These are phyloP conservation scores for Pseudomassariella vexata DNA, from an alignment of 2,329 filamentous ascomycete genomes.

Conservation along the genomic window DNA sequence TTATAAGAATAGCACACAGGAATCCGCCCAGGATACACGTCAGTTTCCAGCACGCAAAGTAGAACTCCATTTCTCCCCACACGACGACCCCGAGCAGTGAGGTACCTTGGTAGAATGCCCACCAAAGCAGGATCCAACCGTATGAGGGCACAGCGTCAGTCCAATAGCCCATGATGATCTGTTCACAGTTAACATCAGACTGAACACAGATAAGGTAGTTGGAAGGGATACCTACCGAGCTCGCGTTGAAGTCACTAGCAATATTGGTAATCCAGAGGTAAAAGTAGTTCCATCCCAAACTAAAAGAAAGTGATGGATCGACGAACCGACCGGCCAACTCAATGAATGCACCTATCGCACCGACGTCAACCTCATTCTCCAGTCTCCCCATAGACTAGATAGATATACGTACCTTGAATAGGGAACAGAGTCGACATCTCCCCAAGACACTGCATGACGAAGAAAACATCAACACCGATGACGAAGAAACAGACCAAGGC, in stretches of 20 bases:
- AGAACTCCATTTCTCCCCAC: slow-evolving; percentile 26
- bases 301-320: slow-evolving; percentile 40
- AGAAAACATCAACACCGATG: slow-evolving; percentile 25
- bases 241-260: slow-evolving; percentile 12
- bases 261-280: slow-evolving; percentile 39
- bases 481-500: slow-evolving; percentile 25
- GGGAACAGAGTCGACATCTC: slow-evolving; percentile 50
- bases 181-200: no score
- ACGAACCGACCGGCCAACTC: slow-evolving; percentile 45
- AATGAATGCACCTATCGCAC: slow-evolving; percentile 37
- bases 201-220: no score
- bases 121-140: slow-evolving; percentile 40
- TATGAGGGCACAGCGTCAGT: slow-evolving; percentile 35
- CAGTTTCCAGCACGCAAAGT: slow-evolving; percentile 26
- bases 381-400: no score
- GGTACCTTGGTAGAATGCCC: slow-evolving; percentile 33
- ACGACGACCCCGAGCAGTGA: slow-evolving; percentile 26
- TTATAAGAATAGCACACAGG: slow-evolving; percentile 26
- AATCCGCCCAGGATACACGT: slow-evolving; percentile 25
- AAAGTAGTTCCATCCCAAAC: slow-evolving; percentile 44
- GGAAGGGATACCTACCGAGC: no score
- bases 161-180: slow-evolving; percentile 27
- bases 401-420: no score
- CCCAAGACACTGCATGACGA: slow-evolving; percentile 46
- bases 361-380: no score